Evolutionary conservation across 495 filamentous ascomycete species (phyloP), one percentile per base, ranked within the genome.

Genomic region (Patellaria atrata): DNA sequence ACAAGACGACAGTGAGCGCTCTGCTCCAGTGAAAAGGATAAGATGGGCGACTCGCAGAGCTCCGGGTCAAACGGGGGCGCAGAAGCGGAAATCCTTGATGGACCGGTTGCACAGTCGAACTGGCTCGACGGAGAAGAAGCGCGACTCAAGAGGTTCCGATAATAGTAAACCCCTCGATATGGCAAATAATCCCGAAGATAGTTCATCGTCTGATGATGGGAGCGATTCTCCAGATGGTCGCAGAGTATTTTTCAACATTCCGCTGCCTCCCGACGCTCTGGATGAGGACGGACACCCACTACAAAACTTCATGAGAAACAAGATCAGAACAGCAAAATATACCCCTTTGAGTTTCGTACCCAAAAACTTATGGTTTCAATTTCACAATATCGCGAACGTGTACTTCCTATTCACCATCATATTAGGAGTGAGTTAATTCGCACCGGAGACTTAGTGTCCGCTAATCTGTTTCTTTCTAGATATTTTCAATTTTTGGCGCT

Each of bases 401-500:
- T 99, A 94, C 58, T 99, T 99, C 67, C 65, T 96, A 36, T 93
- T 94, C 60, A 71, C 89, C 42, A 87, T 93, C 55, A 87, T 99
- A 53, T 72, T 99, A 37, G 70, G 75, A 44, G 91, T 96, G 75
- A 57, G 85, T 68, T 37, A 37, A 34, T 29, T 28, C 35, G 4
- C 37, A 1, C 27, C 2, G 20, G 6, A 26, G 22, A 19, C 28
- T 22, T 15, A 9, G 27, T 16, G 43, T 58, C 17, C 53, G 34
- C 35, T 33, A 7, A 39, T 33, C 4, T 13, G 1, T 14, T 27
- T 24, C 33, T 15, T n/a, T 32, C 10, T 65, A 96, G 91, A 82
- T 87, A 57, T 96, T 94, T 55, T 71, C 80, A 33, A 93, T 96
- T 37, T 99, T 99, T 52, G 91, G 91, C 43, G 85, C 77, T 40